These are phyloP conservation scores for Fusarium papillatum DNA, from an alignment of 2,329 filamentous ascomycete genomes.

Conservation along the genomic window DNA sequence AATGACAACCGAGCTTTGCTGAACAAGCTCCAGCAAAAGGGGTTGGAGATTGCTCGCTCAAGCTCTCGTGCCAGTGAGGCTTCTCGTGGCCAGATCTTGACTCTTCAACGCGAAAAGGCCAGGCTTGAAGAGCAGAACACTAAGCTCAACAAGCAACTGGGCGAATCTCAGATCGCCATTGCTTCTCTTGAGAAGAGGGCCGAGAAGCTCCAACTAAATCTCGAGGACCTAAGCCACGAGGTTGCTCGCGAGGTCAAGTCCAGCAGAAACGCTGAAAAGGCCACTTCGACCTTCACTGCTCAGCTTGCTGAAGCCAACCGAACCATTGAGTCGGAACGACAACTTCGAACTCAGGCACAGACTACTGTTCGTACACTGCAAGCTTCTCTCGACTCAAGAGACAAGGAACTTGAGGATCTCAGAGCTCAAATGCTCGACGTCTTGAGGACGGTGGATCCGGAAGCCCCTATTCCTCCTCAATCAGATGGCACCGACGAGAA, in stretches of 20 bases:
- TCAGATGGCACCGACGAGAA: slow-evolving; percentile 72
- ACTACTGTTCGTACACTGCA: slow-evolving; percentile 87
- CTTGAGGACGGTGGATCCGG: slow-evolving; percentile 89
- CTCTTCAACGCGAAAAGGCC: slow-evolving; percentile 85
- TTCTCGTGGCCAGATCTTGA: slow-evolving; percentile 81
- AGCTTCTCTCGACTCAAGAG: slow-evolving; percentile 80
- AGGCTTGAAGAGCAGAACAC: slow-evolving; percentile 87
- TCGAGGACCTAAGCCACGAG: slow-evolving; percentile 95
- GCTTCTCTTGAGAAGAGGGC: slow-evolving; percentile 93
- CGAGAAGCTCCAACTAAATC: slow-evolving; percentile 88
- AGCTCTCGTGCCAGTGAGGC: slow-evolving; percentile 88
- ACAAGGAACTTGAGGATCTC: slow-evolving; percentile 85
- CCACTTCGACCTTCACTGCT: slow-evolving; percentile 81
- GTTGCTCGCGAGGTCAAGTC: slow-evolving; percentile 91
- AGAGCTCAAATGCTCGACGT: slow-evolving; percentile 84
- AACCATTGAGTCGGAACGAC: slow-evolving; percentile 90
- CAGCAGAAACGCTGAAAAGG: slow-evolving; percentile 91
- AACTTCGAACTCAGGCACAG: slow-evolving; percentile 88
- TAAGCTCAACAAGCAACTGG: slow-evolving; percentile 86
- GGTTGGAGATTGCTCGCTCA: slow-evolving; percentile 93
- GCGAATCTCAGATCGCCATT: slow-evolving; percentile 86
- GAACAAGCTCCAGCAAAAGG: slow-evolving; percentile 98
- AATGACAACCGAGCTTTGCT: slow-evolving; percentile 96
- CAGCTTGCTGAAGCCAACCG: slow-evolving; percentile 92
- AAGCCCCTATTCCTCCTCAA: slow-evolving; percentile 74